Evolutionary conservation across 148 eudicot species (phyloP), one percentile per base, ranked within the genome.

Genomic region (Camellia granthamiana): DNA sequence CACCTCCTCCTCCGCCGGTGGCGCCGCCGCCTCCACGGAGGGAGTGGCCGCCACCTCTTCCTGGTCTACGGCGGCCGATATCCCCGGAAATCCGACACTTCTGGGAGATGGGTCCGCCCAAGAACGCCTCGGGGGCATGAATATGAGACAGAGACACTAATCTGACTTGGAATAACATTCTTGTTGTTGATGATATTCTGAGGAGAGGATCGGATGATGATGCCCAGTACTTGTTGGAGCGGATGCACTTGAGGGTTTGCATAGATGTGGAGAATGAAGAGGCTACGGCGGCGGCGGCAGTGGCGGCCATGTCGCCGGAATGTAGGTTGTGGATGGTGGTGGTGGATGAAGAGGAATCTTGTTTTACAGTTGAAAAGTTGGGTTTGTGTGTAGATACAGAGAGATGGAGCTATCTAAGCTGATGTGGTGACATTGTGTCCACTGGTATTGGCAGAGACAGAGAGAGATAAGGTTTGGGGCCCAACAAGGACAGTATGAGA

Each of bases 51-150:
- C 88, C 30, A 81, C 86, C 81, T 85, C 93, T 8, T 83, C 90
- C n/a, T 89, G 87, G 3, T 91, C 91, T 1, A 89, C 91, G 0
- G 87, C 85, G 1, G 92, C 89, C 54, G 89, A 72, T 43, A 91
- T 46, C 81, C 89, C 82, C 64, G 69, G 73, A 4, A n/a, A 75
- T 60, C 74, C 85, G 90, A 86, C 91, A 76, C 81, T 82, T 85
- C 18, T 62, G 66, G 3, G 83, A 77, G 5, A 54, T 1, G 51
- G 78, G 77, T 38, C 42, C 77, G 5, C 78, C 56, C 21, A 66
- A 74, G 6, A 76, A 30, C 23, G 84, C 75, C 6, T 88, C 90
- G 11, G 51, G 54, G 8, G 77, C 74, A 60, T 54, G 72, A 38
- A 78, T 41, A 38, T 77, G 81, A 2, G 79, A 78, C 3, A 77